Evolutionary conservation across 164 flowering plant genomes (phyloP), one percentile per base, ranked within the genome.

Genomic region (Vitis cinerea): DNA sequence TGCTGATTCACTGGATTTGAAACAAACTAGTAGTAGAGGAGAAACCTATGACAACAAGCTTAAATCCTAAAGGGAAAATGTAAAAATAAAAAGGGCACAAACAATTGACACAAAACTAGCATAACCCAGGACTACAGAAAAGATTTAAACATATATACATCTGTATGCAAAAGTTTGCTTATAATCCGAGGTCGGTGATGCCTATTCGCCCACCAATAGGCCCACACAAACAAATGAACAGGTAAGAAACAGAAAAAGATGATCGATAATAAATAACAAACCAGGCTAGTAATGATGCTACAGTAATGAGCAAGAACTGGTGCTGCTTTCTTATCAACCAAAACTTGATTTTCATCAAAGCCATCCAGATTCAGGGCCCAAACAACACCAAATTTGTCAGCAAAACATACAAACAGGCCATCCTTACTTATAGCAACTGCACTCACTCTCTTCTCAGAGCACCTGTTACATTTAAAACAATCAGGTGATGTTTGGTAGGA

Each of bases 331-430:
- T 85, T 82, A 66, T 69, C 60, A 6, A 69, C 65, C n/a, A 29
- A 16, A 56, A 71, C 48, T 62, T 70, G 70, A 69, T 69, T 70
- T 64, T 79, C 85, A 61, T 65, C 61, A 44, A 64, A 47, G 63
- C 63, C 84, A 57, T 73, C 76, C 27, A 90, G 61, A 70, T 75
- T 80, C 67, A 86, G 85, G 48, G 80, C 86, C 94, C 97, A 93
- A 16, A 93, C 91, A 64, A 87, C 97, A 56, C 98, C 99, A 82
- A 96, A 96, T 77, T 96, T 96, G 75, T 96, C 99, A 53, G 99
- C 93, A 84, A 83, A 95, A 80, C 88, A 83, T 60, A 88, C 90
- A 82, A 79, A 85, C 17, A 51, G 64, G 30, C 78, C 90, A 77
- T 95, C 91, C 61, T 63, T 77, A 75, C 93, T 91, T 66, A 95